Evolutionary conservation across 176 grass and related monocot genomes (phyloP), one percentile per base, ranked within the genome.

Genomic region (Leersia perrieri): DNA sequence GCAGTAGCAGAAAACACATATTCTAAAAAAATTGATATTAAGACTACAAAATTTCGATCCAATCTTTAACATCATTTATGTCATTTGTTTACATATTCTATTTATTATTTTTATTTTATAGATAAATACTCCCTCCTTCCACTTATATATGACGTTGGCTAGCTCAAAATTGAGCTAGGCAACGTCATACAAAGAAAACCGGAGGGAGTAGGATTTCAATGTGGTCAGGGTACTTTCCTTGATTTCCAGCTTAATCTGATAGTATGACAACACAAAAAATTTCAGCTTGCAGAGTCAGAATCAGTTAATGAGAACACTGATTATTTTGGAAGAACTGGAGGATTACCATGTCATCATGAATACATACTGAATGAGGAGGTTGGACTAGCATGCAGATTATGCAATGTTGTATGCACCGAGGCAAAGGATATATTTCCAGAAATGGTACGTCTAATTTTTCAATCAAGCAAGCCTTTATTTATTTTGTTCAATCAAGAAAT

Each of bases 381-480:
- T 89, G 95, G 95, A 38, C 42, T 92, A 41, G 75, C 67, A 29
- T 98, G 95, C 86, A 82, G 63, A 45, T 62, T 88, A 64, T 98
- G 95, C 70, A 82, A 87, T 60, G 38, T 87, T 70, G 88, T 94
- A 51, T 82, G 62, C 60, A 81, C 61, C 42, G 95, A 98, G 76
- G 87, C 87, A 78, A 94, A 81, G 88, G 68, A 98, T 66, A 88
- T 94, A 25, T 85, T 85, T 74, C 92, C 88, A 72, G 66, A 86
- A 80, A 84, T 98, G 86, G 95, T 98, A 90, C 63, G 86, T 84
- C 40, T 38, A 74, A 62, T 70, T 26, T 51, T 53, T n/a, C 49
- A 13, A 63, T 8, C 28, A 80, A 70, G 29, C 32, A 25, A 49
- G 49, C 33, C 42, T 78, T 22, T 47, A 20, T 38, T 53, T 4